phyloP scores from a whole-genome alignment of 139 green algal species.

The Picochlorum costavermella region DNA sequence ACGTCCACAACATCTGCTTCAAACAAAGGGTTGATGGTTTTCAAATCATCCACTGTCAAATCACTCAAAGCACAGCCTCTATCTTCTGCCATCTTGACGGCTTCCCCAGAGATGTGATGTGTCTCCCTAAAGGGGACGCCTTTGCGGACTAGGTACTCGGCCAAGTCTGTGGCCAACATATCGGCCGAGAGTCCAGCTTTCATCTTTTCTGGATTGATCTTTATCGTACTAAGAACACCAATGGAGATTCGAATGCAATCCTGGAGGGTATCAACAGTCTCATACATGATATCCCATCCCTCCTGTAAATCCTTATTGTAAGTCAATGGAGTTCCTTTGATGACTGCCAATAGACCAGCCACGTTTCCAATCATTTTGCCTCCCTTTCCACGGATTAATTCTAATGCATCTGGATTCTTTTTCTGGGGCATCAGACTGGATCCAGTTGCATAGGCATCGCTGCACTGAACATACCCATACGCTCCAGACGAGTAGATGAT shows the following conservation, averaged over 20 bases:
- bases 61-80: conserved; percentile 55
- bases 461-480: conserved; percentile 88
- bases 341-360: conserved; percentile 71
- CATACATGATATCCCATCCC: conserved; percentile 78
- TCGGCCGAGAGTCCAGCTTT: conserved; percentile 71
- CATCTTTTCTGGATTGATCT: conserved; percentile 83
- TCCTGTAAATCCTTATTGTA: conserved; percentile 99
- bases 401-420: conserved; percentile 98
- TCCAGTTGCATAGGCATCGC: conserved; percentile 89
- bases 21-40: conserved; percentile 80
- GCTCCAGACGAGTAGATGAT: conserved; percentile 89
- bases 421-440: conserved; percentile 98
- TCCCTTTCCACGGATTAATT: conserved; percentile 84
- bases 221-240: conserved; percentile 83
- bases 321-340: conserved; percentile 93
- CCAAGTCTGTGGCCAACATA: conserved; percentile 97
- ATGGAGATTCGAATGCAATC: conserved; percentile 86
- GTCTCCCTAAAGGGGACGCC: conserved; percentile 90
- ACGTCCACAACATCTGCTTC: conserved; percentile 76
- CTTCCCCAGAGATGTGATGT: conserved; percentile 85
- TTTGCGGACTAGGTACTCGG: conserved; percentile 99
- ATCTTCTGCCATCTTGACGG: conserved; percentile 89
- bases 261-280: conserved; percentile 82
- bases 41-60: conserved; percentile 69
- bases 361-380: conserved; percentile 77